Conservation (phyloP, 148 eudicot genomes). For the Rhododendron ferrugineum region DNA sequence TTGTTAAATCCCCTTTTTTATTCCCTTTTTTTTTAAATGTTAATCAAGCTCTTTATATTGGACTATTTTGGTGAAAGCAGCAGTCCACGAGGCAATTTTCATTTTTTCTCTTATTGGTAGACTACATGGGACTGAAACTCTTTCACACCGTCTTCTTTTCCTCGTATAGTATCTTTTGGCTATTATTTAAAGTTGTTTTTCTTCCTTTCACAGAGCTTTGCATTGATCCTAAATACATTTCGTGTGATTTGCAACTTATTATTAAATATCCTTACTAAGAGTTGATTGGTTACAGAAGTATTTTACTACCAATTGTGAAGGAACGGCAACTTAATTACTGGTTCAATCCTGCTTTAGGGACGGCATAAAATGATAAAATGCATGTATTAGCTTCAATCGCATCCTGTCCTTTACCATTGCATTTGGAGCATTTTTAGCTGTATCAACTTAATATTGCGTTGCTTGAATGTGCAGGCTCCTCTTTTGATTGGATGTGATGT, state of each 20-base stretch:
- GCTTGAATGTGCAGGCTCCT: conserved; percentile 60
- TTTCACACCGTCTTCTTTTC: background rate
- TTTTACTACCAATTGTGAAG: background rate
- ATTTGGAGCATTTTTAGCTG: background rate
- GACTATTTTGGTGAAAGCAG: background rate
- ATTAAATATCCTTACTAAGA: background rate
- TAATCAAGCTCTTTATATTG: background rate
- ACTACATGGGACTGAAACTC: background rate
- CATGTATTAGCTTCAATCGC: background rate
- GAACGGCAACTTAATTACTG: background rate
- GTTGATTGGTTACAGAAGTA: background rate
- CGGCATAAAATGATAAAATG: background rate
- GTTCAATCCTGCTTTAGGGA: background rate
- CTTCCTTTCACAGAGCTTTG: background rate
- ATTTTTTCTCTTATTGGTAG: background rate
- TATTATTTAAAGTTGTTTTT: too few relatives aligned
- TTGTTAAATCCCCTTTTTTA: background rate
- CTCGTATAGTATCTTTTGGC: background rate
- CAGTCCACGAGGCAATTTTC: background rate
- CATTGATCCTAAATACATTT: background rate
- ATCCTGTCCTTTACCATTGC: background rate
- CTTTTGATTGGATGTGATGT: conserved; percentile 92
- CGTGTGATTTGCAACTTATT: background rate
- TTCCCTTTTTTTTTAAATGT: background rate
- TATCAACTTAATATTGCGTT: conserved; percentile 2